Evolutionary conservation across 257 asterid genomes (phyloP).

Genomic region (Primulina eburnea): DNA sequence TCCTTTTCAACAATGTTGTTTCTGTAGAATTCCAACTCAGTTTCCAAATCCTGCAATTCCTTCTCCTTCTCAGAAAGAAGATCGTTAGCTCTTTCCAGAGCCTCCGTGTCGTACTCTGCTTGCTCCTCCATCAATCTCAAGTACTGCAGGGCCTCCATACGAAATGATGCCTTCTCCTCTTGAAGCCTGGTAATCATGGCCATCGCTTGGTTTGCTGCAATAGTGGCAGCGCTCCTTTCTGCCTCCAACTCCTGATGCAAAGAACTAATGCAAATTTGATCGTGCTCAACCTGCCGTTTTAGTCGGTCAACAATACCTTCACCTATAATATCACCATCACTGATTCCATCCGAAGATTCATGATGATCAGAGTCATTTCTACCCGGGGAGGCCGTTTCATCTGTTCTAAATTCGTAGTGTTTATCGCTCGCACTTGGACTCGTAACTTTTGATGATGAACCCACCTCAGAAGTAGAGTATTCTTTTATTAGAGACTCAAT

Average conservation of each 20-base stretch:
- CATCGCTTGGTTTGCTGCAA: conserved; percentile 85
- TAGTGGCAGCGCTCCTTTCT: conserved; percentile 79
- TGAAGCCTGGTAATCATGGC: conserved; percentile 97
- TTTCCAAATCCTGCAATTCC: conserved; percentile 78
- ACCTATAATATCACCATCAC: conserved; percentile 44
- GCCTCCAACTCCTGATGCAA: conserved; percentile 79
- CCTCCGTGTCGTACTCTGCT: conserved; percentile 85
- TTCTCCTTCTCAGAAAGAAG: conserved; percentile 76
- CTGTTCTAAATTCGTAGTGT: conserved; percentile 27
- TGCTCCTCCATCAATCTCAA: conserved; percentile 97
- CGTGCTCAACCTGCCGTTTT: conserved; percentile 54
- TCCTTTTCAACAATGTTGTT: conserved; percentile 48
- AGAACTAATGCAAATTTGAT: conserved; percentile 41
- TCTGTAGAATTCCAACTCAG: conserved; percentile 57
- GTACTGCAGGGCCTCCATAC: conserved; percentile 90
- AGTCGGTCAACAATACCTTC: conserved; percentile 48
- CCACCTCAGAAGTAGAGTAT: conserved; percentile 26
- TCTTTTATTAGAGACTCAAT: conserved; percentile 18
- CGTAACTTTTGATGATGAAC: conserved; percentile 2
- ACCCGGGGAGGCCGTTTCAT: conserved; percentile 28
- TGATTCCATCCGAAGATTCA: conserved; percentile 40
- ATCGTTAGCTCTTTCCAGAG: conserved; percentile 73
- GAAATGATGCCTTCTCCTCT: conserved; percentile 89
- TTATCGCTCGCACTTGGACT: conserved; percentile 16
- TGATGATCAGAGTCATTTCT: conserved; percentile 27